Evolutionary conservation across 2,329 filamentous ascomycete genomes (phyloP).

Genomic region (Geosmithia morbida): DNA sequence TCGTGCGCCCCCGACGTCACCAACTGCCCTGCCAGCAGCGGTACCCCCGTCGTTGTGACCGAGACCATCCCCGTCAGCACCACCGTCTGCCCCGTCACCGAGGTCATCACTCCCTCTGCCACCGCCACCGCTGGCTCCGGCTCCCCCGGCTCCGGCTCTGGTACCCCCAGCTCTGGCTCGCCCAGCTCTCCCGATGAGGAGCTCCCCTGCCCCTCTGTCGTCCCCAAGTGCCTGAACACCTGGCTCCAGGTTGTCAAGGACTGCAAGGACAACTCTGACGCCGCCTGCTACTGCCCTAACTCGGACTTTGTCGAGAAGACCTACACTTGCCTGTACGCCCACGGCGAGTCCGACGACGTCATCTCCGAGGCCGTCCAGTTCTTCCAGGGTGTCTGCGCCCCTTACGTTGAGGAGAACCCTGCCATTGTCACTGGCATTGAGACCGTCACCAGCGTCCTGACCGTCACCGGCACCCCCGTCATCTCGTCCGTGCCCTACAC

Average conservation of each 20-base stretch:
- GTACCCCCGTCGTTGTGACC: slow-evolving; percentile 27
- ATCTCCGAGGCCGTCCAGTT: slow-evolving; percentile 61
- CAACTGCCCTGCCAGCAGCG: slow-evolving; percentile 34
- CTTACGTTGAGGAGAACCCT: slow-evolving; percentile 63
- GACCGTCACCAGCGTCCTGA: slow-evolving; percentile 45
- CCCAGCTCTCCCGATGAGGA: slow-evolving; percentile 16
- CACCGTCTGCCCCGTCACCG: slow-evolving; percentile 47
- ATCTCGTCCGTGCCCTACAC: slow-evolving; percentile 33
- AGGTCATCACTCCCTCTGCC: slow-evolving; percentile 17
- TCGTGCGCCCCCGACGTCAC: slow-evolving; percentile 29
- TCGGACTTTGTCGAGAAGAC: slow-evolving; percentile 62
- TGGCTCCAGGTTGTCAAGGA: slow-evolving; percentile 56
- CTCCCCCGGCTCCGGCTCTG: slow-evolving; percentile 47
- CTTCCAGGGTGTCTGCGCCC: slow-evolving; percentile 84
- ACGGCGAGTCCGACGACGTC: slow-evolving; percentile 52
- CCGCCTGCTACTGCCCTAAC: slow-evolving; percentile 76
- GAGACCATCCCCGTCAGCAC: slow-evolving; percentile 42
- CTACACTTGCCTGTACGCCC: slow-evolving; percentile 67
- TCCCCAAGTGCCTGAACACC: slow-evolving; percentile 84
- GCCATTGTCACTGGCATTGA: slow-evolving; percentile 67
- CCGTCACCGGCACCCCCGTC: slow-evolving; percentile 35
- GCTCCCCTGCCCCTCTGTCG: slow-evolving; percentile 49
- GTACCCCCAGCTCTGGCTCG: slow-evolving; percentile 18
- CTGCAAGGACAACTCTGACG: slow-evolving; percentile 76
- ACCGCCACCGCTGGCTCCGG: slow-evolving; percentile 15